Conservation (phyloP, 2,329 filamentous ascomycete genomes). For the Colletotrichum sojae region DNA sequence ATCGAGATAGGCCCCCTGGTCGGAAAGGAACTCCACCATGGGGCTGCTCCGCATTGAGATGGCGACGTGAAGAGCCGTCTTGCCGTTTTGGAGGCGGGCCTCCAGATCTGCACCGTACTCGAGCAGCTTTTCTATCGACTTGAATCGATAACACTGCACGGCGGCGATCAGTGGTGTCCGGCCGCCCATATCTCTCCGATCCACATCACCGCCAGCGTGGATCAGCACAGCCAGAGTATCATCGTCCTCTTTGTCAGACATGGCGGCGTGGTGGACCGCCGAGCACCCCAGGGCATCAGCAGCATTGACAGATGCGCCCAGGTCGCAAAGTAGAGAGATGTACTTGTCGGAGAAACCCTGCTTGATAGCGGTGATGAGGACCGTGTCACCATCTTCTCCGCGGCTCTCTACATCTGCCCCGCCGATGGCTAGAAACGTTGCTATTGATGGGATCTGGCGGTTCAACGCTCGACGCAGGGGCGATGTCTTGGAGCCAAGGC, state of each 20-base stretch:
- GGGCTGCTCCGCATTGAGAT: conserved; percentile 40
- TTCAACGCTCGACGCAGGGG: conserved; percentile 44
- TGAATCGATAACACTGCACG: conserved; percentile 38
- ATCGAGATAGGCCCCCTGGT: conserved; percentile 44
- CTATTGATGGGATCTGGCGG: conserved; percentile 41
- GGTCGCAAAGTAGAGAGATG: conserved; percentile 44
- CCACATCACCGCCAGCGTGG: conserved; percentile 42
- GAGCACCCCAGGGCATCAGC: conserved; percentile 43
- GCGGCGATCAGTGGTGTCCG: conserved; percentile 44
- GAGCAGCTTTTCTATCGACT: conserved; percentile 39
- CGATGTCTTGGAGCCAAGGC: conserved; percentile 34
- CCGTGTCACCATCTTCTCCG: conserved; percentile 40
- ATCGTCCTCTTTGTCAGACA: conserved; percentile 40
- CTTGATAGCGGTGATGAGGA: conserved; percentile 42
- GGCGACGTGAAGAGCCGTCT: conserved; percentile 44
- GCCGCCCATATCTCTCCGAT: conserved; percentile 40
- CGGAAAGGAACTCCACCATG: conserved; percentile 43
- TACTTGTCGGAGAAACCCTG: conserved; percentile 43
- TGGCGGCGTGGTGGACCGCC: conserved; percentile 45
- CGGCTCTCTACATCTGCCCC: conserved; percentile 44
- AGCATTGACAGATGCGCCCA: conserved; percentile 43
- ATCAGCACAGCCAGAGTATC: conserved; percentile 43
- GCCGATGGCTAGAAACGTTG: conserved; percentile 43
- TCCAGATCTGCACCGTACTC: conserved; percentile 45
- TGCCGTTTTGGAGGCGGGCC: conserved; percentile 38